These are phyloP conservation scores for Hypomontagnella monticulosa DNA, from an alignment of 495 filamentous ascomycete species.

Conservation along the genomic window DNA sequence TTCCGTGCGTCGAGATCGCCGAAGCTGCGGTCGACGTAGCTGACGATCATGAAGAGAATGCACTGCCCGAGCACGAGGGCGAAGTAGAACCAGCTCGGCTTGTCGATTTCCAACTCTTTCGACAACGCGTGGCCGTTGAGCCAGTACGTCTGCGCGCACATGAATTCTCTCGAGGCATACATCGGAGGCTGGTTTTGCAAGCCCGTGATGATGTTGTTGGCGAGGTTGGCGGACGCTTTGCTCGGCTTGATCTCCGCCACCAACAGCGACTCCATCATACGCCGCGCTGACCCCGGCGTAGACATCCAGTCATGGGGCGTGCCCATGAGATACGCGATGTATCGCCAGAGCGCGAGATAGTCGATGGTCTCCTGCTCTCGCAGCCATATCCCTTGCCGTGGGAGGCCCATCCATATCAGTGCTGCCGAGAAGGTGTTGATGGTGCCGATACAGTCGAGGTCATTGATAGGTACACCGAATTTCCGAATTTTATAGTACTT, in stretches of 20 bases:
- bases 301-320: slow-evolving; percentile 68
- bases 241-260: slow-evolving; percentile 72
- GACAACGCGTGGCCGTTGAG: slow-evolving; percentile 72
- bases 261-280: slow-evolving; percentile 71
- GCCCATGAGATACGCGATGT: slow-evolving; percentile 76
- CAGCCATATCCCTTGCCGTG: slow-evolving; percentile 75
- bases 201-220: slow-evolving; percentile 77
- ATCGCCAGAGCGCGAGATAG: slow-evolving; percentile 80
- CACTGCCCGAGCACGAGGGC: slow-evolving; percentile 73
- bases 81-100: slow-evolving; percentile 65
- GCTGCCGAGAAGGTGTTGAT: slow-evolving; percentile 73
- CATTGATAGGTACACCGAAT: slow-evolving; percentile 75
- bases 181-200: slow-evolving; percentile 70
- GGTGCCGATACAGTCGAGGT: slow-evolving; percentile 77
- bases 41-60: slow-evolving; percentile 66
- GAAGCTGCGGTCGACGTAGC: slow-evolving; percentile 65
- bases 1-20: slow-evolving; percentile 66
- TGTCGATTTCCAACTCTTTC: slow-evolving; percentile 67
- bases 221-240: slow-evolving; percentile 66
- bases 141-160: slow-evolving; percentile 73
- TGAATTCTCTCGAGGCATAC: slow-evolving; percentile 68
- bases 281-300: slow-evolving; percentile 62
- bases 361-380: slow-evolving; percentile 69
- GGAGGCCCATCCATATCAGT: slow-evolving; percentile 73
- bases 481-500: slow-evolving; percentile 69